Percentiles rank a stretch among this genome's conserved stretches.
Evolutionary conservation across 1,284 basidiomycete genomes (phyloP).

Genomic region (Leccinum laetum): DNA sequence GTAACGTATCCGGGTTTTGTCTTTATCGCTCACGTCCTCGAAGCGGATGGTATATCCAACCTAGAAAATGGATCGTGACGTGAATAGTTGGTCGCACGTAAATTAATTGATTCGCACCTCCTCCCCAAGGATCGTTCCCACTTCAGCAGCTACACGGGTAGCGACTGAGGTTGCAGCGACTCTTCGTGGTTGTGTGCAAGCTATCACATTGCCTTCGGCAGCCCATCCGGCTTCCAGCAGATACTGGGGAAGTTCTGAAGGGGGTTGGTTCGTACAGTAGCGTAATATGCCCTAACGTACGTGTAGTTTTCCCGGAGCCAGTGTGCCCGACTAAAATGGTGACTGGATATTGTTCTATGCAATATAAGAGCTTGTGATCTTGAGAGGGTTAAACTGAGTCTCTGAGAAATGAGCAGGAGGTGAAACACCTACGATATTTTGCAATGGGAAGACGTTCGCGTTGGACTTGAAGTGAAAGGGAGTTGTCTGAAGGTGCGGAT

Average conservation of each 20-base stretch:
- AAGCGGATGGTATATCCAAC: conserved; percentile 99
- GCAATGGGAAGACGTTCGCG: conserved; percentile 84
- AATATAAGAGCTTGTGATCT: conserved; percentile 78
- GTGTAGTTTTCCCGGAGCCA: conserved; percentile 97
- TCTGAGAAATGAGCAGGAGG: not conserved
- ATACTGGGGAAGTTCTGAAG: conserved; percentile 90
- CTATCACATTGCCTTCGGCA: conserved; percentile 72
- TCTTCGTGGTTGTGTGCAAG: conserved; percentile 93
- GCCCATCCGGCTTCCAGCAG: conserved; percentile 92
- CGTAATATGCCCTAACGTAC: conserved; percentile 48
- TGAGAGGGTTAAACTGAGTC: conserved; percentile 28
- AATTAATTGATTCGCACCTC: conserved; percentile 57
- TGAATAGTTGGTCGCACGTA: not conserved
- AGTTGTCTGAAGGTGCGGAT: conserved; percentile 58
- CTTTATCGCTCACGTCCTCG: conserved; percentile 86
- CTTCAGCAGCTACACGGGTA: conserved; percentile 85
- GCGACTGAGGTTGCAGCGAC: conserved; percentile 97
- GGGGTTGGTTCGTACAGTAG: conserved; percentile 1
- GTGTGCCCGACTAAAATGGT: conserved; percentile 94
- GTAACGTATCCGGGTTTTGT: conserved; percentile 90
- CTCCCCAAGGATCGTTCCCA: conserved; percentile 86
- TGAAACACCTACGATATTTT: conserved; percentile 70
- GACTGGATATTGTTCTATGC: conserved; percentile 82
- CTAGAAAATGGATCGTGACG: conserved; percentile 36
- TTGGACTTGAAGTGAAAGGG: conserved; percentile 70